These are phyloP conservation scores for Flaveria trinervia DNA, from an alignment of 129 eudicot genomes.

Conservation along the genomic window DNA sequence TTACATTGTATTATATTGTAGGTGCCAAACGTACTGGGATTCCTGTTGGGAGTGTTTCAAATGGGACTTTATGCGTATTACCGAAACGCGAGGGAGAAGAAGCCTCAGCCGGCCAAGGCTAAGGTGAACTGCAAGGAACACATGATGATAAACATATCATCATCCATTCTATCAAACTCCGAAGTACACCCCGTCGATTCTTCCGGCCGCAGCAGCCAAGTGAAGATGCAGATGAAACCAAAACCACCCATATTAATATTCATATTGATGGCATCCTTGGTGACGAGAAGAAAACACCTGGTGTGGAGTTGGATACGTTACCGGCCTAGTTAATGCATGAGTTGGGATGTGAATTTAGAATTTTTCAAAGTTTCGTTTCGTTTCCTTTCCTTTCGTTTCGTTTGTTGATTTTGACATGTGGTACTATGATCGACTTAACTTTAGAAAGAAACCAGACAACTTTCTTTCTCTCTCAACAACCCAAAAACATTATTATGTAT, in stretches of 20 bases:
- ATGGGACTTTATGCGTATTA: slow-evolving; percentile 63
- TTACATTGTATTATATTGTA: slow-evolving; percentile 1
- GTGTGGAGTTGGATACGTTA: slow-evolving; percentile 16
- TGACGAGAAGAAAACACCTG: background rate
- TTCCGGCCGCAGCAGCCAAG: slow-evolving; percentile 33
- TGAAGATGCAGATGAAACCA: slow-evolving; percentile 8
- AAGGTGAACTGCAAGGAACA: slow-evolving; percentile 18
- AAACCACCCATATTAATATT: no score
- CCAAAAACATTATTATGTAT: background rate
- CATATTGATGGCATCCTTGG: no score
- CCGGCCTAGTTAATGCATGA: no score
- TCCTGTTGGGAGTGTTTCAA: slow-evolving; percentile 65
- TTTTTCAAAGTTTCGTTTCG: background rate
- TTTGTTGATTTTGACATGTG: slow-evolving; percentile 18
- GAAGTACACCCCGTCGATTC: slow-evolving; percentile 52
- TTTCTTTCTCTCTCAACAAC: slow-evolving; percentile 32
- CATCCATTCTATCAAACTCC: slow-evolving; percentile 34
- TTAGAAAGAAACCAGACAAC: background rate
- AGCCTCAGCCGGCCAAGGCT: slow-evolving; percentile 5
- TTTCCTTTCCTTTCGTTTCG: background rate
- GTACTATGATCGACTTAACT: background rate
- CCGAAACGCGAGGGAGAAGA: slow-evolving; percentile 38
- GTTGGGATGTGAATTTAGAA: slow-evolving; percentile 25
- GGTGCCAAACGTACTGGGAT: slow-evolving; percentile 84
- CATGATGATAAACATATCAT: slow-evolving; percentile 36